Conservation (phyloP, 805 yeast genomes). For the Crinitomyces ghanaensis region DNA sequence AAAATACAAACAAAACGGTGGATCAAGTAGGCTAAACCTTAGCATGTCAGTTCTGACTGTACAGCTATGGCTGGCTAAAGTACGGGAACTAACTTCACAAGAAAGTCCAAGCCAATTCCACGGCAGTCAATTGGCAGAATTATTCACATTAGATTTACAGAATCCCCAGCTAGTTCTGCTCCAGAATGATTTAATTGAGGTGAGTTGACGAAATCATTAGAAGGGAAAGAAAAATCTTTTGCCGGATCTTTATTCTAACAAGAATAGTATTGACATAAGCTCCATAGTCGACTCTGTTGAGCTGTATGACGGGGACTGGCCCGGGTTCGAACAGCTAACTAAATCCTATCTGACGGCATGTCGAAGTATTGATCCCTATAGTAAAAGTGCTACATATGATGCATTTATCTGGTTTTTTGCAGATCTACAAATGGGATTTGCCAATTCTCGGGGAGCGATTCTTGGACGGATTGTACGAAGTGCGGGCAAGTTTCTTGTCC, state of each 20-base stretch:
- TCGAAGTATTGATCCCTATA: conserved; percentile 42
- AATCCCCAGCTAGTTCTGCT: conserved; percentile 28
- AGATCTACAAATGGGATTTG: conserved; percentile 30
- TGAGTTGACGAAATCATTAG: too few species aligned
- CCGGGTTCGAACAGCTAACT: conserved; percentile 39
- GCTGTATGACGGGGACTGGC: conserved; percentile 28
- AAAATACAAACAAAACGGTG: too few species aligned
- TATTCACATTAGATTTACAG: conserved; percentile 23
- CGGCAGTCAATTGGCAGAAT: conserved; percentile 8
- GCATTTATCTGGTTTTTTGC: conserved; percentile 36
- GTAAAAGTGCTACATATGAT: conserved; percentile 39
- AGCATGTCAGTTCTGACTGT: too few species aligned
- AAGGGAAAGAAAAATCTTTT: neutral
- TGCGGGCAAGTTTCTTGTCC: conserved; percentile 10
- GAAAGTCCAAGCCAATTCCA: neutral
- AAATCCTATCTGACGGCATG: conserved; percentile 37
- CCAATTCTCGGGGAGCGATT: conserved; percentile 23
- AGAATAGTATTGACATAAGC: conserved; percentile 14
- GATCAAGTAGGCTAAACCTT: too few species aligned
- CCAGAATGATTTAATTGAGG: conserved; percentile 25
- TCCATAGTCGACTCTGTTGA: conserved; percentile 20
- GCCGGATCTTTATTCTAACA: conserved; percentile 2
- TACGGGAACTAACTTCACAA: conserved; percentile 3
- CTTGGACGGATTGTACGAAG: conserved; percentile 9
- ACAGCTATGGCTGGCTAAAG: conserved; percentile 9